These are phyloP conservation scores for Blastobotrys capitulatus DNA, from an alignment of 1,139 yeast species.

Conservation along the genomic window DNA sequence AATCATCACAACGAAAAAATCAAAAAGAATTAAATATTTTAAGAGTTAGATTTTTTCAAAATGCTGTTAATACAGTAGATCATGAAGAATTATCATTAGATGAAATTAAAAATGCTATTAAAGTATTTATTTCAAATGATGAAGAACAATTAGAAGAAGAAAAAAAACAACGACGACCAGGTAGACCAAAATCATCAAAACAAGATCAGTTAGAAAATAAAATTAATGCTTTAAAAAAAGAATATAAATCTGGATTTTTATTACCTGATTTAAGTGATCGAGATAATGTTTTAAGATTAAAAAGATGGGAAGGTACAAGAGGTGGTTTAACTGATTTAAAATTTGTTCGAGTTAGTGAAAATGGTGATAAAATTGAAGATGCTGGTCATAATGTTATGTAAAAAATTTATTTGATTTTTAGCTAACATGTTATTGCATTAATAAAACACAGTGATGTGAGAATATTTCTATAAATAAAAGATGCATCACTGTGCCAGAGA, in stretches of 20 bases:
- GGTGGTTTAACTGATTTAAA: slow-evolving; percentile 73
- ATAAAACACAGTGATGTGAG: background rate
- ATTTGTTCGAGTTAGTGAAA: slow-evolving; percentile 27
- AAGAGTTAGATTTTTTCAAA: slow-evolving; percentile 61
- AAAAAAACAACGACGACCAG: slow-evolving; percentile 63
- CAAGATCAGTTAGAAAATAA: slow-evolving; percentile 63
- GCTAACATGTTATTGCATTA: background rate
- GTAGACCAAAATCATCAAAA: slow-evolving; percentile 74
- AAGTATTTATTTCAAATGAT: slow-evolving; percentile 59
- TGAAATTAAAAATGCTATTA: slow-evolving; percentile 58
- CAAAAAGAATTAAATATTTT: slow-evolving; percentile 43
- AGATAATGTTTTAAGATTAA: slow-evolving; percentile 52
- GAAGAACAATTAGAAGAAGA: slow-evolving; percentile 64
- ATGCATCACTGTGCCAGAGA: too few relatives aligned
- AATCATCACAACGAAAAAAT: slow-evolving; percentile 56
- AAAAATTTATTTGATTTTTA: background rate
- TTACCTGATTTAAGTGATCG: slow-evolving; percentile 67
- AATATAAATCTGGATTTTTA: slow-evolving; percentile 63
- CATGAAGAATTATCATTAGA: slow-evolving; percentile 44
- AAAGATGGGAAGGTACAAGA: slow-evolving; percentile 73
- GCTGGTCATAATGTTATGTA: slow-evolving; percentile 11
- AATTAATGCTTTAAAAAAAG: slow-evolving; percentile 52
- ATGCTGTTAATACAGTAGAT: slow-evolving; percentile 43
- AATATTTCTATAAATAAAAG: background rate
- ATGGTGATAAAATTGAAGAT: background rate